A percentile compares a stretch with the other conserved stretches of the same genome.
Conservation (phyloP, 495 filamentous ascomycete genomes). For the Opeltia flavorubescens region DNA sequence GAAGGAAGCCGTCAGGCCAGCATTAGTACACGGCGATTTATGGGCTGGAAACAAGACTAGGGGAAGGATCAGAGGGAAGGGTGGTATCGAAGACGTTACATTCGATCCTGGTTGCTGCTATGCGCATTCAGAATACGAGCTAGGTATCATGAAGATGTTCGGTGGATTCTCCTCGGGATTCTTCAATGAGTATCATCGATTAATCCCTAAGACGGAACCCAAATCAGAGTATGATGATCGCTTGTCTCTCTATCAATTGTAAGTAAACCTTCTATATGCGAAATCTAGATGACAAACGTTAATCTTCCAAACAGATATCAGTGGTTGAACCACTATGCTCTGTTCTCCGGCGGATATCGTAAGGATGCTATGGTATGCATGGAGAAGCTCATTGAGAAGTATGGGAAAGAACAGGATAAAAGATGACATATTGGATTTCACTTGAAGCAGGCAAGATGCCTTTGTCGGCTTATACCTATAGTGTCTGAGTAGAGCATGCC, state of each 20-base stretch:
- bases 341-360: conserved; percentile 1
- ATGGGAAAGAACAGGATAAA: not conserved
- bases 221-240: not conserved
- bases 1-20: not conserved
- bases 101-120: not conserved
- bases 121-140: not conserved
- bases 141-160: not conserved
- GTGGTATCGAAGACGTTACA: not conserved
- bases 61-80: not conserved
- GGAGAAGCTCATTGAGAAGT: conserved; percentile 3
- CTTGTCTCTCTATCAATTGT: conserved; percentile 71
- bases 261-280: not conserved
- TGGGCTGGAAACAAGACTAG: not conserved
- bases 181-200: not conserved
- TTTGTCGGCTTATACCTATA: too few species aligned
- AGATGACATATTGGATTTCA: not conserved
- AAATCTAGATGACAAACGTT: not conserved
- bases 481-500: too few species aligned
- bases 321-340: conserved; percentile 3
- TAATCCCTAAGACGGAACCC: not conserved
- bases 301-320: not conserved
- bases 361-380: conserved; percentile 2
- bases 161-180: not conserved
- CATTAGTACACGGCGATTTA: not conserved
- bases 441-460: too few species aligned